Conservation (phyloP, 768 basidiomycete genomes). For the Russula emetica region DNA sequence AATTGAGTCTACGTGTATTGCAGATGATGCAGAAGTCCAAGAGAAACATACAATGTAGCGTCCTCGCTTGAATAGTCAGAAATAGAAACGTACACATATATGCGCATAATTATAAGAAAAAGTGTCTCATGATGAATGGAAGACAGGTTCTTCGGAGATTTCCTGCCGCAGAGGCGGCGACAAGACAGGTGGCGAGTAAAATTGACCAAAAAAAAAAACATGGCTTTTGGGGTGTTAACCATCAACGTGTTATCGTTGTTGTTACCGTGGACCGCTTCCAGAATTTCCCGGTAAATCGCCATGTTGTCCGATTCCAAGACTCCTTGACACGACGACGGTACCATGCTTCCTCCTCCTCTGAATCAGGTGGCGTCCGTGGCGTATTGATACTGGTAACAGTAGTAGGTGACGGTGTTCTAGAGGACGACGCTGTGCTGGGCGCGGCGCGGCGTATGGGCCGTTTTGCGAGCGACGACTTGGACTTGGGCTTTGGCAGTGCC, state of each 20-base stretch:
- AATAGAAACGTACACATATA: background rate
- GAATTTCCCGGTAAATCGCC: background rate
- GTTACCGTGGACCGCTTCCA: slow-evolving; percentile 2
- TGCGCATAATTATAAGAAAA: background rate
- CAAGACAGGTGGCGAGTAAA: background rate
- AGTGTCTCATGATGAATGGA: background rate
- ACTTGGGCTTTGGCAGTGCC: background rate
- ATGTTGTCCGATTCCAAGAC: background rate
- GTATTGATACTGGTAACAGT: background rate
- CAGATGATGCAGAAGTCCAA: no score
- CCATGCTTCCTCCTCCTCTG: slow-evolving; percentile 32
- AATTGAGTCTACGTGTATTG: background rate
- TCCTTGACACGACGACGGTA: background rate
- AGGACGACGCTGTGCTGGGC: background rate
- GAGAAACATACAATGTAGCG: background rate
- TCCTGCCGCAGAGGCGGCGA: background rate
- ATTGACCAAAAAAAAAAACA: background rate
- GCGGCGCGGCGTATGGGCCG: slow-evolving; percentile 1
- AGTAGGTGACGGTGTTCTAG: background rate
- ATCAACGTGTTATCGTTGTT: background rate
- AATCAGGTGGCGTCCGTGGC: slow-evolving; percentile 35
- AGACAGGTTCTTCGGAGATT: background rate
- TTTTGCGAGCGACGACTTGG: background rate
- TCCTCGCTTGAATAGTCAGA: background rate
- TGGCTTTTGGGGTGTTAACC: no score